Base-by-base conservation (phyloP, 441 rosid genomes). In the Corymbia calophylla region DNA sequence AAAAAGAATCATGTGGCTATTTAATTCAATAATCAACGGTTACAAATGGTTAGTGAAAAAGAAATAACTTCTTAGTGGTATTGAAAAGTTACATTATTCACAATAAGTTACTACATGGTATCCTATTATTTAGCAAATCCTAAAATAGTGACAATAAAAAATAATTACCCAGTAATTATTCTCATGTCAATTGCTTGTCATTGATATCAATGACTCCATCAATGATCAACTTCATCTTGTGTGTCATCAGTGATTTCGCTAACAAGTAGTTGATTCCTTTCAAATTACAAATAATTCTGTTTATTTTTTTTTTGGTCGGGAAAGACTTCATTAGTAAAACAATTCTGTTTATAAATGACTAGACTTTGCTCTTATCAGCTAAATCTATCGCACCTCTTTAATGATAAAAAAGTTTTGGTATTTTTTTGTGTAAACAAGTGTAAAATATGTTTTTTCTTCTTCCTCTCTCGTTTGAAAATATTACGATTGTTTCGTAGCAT, bases 21-120 rank as follows among this genome's bases (percentile, higher is more conserved):
- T 58, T 58, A 25, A 25, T 0, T 58, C 14, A 23, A 9, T 1
- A 1, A 58, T 58, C 0, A 0, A 25, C 3, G 0, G 0, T 58
- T 25, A 58, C 64, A 58, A 58, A 58, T 0, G 3, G 14, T 58
- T 58, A 58, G 29, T 12, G 25, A 25, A 58, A 23, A 51, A 14
- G 25, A 9, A 56, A 7, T 21, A 39, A 39, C 44, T 39, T 39
- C 6, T 39, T 39, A 39, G 44, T 58, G 3, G 6, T 58, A 23
- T 2, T 58, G 29, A 58, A 58, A 56, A 23, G 6, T 23, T 23
- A 13, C 62, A 58, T 58, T 58, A 23, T 58, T 29, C 23, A 58
- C 0, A 58, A 9, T 5, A 58, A 58, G 62, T 58, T 25, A 23
- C 29, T 6, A 56, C 29, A 56, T 56, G 62, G 29, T 56, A 27